phyloP scores from a whole-genome alignment of 139 green algal species.

The Spirogloea muscicola region DNA sequence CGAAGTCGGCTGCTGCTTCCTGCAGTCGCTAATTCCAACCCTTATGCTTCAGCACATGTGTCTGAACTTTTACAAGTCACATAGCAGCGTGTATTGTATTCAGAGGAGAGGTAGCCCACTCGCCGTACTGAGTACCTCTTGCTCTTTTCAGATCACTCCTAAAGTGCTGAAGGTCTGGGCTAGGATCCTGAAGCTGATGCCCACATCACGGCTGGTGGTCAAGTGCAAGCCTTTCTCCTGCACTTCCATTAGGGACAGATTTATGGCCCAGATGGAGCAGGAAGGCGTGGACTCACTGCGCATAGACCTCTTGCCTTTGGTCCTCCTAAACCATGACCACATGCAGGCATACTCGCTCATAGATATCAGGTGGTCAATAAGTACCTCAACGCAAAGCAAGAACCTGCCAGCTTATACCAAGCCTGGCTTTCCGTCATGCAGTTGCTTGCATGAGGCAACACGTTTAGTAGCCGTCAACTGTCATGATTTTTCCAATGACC shows the following conservation, averaged over 20 bases:
- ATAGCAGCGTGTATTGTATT: no score
- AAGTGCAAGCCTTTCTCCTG: constrained; percentile 98
- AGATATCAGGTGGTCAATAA: constrained; percentile 84
- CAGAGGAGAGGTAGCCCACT: no score
- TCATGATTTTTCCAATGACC: no score
- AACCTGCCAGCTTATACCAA: no score
- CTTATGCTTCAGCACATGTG: no score
- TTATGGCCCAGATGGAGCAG: constrained; percentile 29
- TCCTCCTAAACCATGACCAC: constrained; percentile 71
- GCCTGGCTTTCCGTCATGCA: no score
- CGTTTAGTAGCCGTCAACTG: no score
- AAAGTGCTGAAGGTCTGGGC: constrained; percentile 78
- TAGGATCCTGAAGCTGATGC: constrained; percentile 62
- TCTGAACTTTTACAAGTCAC: no score
- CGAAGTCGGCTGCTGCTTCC: neutral
- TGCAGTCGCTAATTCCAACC: no score
- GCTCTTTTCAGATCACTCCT: constrained; percentile 40
- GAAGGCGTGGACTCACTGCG: constrained; percentile 63
- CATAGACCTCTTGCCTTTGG: constrained; percentile 85
- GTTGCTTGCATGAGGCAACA: no score
- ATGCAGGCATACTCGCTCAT: constrained; percentile 75
- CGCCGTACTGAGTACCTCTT: no score
- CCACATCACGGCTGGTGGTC: constrained; percentile 74
- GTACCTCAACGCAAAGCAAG: no score
- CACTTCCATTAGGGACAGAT: constrained; percentile 50